Base-by-base conservation (phyloP, 257 asterid genomes). In the Solanum piurae region DNA sequence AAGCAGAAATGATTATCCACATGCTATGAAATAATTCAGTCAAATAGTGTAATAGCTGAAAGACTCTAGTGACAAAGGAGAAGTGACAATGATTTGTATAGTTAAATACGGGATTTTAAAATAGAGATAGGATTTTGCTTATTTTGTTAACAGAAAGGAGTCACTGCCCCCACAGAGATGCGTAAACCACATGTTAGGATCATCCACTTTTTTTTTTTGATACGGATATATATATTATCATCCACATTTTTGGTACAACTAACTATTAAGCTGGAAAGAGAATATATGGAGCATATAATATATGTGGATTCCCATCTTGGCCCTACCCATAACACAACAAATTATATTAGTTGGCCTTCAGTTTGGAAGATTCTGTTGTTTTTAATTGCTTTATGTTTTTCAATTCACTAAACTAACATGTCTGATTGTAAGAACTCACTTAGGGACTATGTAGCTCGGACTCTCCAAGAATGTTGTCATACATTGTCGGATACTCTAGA, bases 101-200 rank as follows among this genome's bases (percentile, higher is more conserved):
- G 37, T 42, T 23, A 40, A 76, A 12, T 40, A 76, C 12, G 16
- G 58, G 14, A n/a, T 76, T 72, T 31, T 20, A 49, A 69, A 62
- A 58, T 69, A 85, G 87, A 79, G 58, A 87, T 87, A 13, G 76
- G 88, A 76, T n/a, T 42, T 77, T 42, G 60, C 62, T 40, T 25
- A 40, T 77, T 58, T 77, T 40, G 16, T 40, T 23, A 40, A 76
- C 33, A 75, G 23, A 79, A 79, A 42, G 37, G 85, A 79, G 11
- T 44, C 69, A 75, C 88, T 88, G 76, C 86, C 95, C 95, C 95
- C 92, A 91, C 94, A 80, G 66, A 87, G 90, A 91, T 91, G 91
- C 89, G 86, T 40, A 89, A 80, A 85, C 71, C 91, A 85, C 90
- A 89, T 88, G 90, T 87, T 66, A 89, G 85, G 86, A 88, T 89